These are phyloP conservation scores for Teratosphaeria pseudoeucalypti DNA, from an alignment of 2,329 filamentous ascomycete species.

Conservation along the genomic window DNA sequence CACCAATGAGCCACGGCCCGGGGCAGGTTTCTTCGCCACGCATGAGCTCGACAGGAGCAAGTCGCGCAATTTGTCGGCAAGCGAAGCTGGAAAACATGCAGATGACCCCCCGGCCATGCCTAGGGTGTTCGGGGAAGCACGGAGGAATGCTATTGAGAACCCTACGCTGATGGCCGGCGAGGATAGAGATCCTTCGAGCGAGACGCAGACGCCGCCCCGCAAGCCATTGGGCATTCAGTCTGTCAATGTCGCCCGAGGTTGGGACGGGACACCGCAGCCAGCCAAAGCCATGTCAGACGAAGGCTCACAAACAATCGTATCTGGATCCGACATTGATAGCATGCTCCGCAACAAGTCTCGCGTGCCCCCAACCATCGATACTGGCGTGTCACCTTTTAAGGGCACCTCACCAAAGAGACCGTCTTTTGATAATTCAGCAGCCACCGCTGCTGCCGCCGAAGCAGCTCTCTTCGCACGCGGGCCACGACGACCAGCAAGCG, in stretches of 20 bases:
- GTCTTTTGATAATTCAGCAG: slow-evolving; percentile 8
- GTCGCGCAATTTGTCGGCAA: background rate
- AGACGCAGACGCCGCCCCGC: background rate
- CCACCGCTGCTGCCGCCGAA: slow-evolving; percentile 7
- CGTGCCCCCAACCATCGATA: slow-evolving; percentile 5
- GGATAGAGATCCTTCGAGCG: slow-evolving; percentile 3
- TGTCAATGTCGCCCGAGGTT: background rate
- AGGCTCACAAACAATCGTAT: slow-evolving; percentile 72
- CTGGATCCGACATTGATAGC: slow-evolving; percentile 69
- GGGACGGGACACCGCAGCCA: slow-evolving; percentile 3
- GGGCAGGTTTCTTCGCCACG: slow-evolving; percentile 8
- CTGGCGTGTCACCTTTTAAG: slow-evolving; percentile 11
- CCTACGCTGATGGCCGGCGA: slow-evolving; percentile 14
- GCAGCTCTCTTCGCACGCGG: slow-evolving; percentile 11
- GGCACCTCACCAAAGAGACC: slow-evolving; percentile 1
- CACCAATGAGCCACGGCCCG: slow-evolving; percentile 7
- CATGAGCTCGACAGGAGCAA: background rate
- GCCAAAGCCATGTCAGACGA: slow-evolving; percentile 44
- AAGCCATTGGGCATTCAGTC: background rate
- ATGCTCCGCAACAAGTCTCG: slow-evolving; percentile 50
- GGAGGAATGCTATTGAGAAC: slow-evolving; percentile 6
- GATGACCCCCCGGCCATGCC: slow-evolving; percentile 6
- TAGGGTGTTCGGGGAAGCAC: slow-evolving; percentile 7
- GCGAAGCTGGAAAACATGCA: background rate
- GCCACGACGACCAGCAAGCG: slow-evolving; percentile 55